Evolutionary conservation across 768 basidiomycete species (phyloP).

Genomic region (Leccinum pellstonianum): DNA sequence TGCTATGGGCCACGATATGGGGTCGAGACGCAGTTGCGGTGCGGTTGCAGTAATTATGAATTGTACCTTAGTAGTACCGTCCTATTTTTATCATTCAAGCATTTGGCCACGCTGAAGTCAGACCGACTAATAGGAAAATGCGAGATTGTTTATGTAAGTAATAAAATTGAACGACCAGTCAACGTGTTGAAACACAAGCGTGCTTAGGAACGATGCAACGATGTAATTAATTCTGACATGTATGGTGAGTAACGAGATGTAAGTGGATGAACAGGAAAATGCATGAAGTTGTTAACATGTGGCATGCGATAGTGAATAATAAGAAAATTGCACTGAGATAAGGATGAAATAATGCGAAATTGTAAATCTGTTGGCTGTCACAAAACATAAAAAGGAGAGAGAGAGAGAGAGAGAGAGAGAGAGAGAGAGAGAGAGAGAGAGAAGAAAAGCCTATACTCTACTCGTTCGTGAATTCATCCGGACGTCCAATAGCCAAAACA

Average conservation of each 20-base stretch:
- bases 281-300: neutral
- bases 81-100: slow-evolving; percentile 6
- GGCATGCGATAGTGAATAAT: neutral
- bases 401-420: neutral
- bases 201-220: neutral
- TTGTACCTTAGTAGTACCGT: slow-evolving; percentile 16
- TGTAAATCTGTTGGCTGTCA: slow-evolving; percentile 1
- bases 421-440: neutral
- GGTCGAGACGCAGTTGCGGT: neutral
- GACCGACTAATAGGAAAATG: neutral
- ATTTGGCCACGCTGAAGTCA: neutral
- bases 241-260: neutral
- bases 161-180: neutral
- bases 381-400: neutral
- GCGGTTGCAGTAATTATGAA: slow-evolving; percentile 19
- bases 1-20: neutral
- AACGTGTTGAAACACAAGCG: neutral
- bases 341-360: neutral
- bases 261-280: neutral
- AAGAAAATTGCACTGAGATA: neutral
- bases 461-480: slow-evolving; percentile 15
- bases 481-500: slow-evolving; percentile 23
- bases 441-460: neutral
- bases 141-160: neutral
- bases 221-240: neutral